Evolutionary conservation across 2,329 filamentous ascomycete genomes (phyloP).

Genomic region (Calonectria leucothoes): DNA sequence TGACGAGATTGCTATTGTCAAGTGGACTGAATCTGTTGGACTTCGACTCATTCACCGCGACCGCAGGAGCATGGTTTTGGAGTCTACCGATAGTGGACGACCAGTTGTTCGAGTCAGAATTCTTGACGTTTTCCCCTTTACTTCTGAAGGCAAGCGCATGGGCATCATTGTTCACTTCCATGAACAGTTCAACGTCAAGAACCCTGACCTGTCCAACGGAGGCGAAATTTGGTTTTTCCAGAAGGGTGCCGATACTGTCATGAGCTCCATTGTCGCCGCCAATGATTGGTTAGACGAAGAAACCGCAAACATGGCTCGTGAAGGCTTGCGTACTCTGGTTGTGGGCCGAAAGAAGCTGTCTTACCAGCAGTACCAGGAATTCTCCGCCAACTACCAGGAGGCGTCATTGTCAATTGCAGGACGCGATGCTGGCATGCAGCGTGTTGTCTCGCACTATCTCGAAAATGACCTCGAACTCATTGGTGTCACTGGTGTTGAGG

Average conservation of each 20-base stretch:
- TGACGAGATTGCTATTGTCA: conserved; percentile 97
- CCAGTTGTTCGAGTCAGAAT: conserved; percentile 87
- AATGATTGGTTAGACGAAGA: conserved; percentile 99
- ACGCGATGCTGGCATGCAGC: conserved; percentile 85
- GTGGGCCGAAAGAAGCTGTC: conserved; percentile 93
- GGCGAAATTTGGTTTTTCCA: conserved; percentile 97
- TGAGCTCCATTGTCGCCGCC: conserved; percentile 92
- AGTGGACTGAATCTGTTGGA: conserved; percentile 93
- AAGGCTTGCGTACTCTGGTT: conserved; percentile 92
- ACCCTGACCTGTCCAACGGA: conserved; percentile 65
- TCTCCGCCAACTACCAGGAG: conserved; percentile 78
- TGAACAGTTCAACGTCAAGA: conserved; percentile 62
- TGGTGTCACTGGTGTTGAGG: conserved; percentile 97
- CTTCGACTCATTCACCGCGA: conserved; percentile 87
- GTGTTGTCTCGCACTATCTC: conserved; percentile 82
- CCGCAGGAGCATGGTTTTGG: conserved; percentile 84
- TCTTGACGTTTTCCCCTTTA: conserved; percentile 96
- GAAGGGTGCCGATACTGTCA: conserved; percentile 98
- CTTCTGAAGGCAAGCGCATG: conserved; percentile 98
- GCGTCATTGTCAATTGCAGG: conserved; percentile 84
- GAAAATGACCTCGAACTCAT: conserved; percentile 92
- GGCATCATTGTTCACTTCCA: conserved; percentile 93
- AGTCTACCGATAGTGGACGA: conserved; percentile 79
- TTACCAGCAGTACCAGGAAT: conserved; percentile 81
- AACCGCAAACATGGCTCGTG: conserved; percentile 98